Conservation (phyloP, 164 flowering plant species). For the Piper betle region DNA sequence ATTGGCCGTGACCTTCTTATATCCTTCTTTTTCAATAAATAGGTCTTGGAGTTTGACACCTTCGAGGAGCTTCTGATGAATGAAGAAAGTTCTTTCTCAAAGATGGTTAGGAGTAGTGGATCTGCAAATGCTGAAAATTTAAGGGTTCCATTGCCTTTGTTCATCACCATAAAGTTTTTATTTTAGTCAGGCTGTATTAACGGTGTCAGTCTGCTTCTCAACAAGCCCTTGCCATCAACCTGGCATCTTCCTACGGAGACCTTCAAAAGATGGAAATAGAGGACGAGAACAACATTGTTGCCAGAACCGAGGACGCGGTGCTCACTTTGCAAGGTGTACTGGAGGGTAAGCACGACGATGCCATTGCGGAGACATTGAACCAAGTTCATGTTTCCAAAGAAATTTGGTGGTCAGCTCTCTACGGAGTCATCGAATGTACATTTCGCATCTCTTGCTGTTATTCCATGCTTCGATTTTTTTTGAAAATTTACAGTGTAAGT, state of each 20-base stretch:
- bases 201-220: slow-evolving; percentile 94
- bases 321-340: slow-evolving; percentile 67
- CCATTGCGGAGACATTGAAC: slow-evolving; percentile 58
- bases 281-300: slow-evolving; percentile 61
- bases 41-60: slow-evolving; percentile 79
- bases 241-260: slow-evolving; percentile 82
- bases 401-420: slow-evolving; percentile 95
- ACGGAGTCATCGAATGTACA: slow-evolving; percentile 87
- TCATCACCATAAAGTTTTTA: too few species aligned
- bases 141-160: slow-evolving; percentile 18
- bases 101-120: slow-evolving; percentile 98
- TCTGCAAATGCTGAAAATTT: slow-evolving; percentile 95
- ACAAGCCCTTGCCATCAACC: slow-evolving; percentile 76
- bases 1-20: neutral
- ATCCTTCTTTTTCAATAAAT: slow-evolving; percentile 4
- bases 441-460: neutral
- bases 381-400: slow-evolving; percentile 56
- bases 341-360: slow-evolving; percentile 82
- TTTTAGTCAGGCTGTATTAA: too few species aligned
- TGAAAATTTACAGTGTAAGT: too few species aligned
- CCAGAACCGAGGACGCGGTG: slow-evolving; percentile 79
- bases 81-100: slow-evolving; percentile 76
- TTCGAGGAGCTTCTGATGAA: slow-evolving; percentile 59
- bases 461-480: too few species aligned
- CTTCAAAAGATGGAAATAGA: slow-evolving; percentile 57